These are phyloP conservation scores for Nakaseomyces nivariensis DNA, from an alignment of 1,139 yeast species.

Conservation along the genomic window DNA sequence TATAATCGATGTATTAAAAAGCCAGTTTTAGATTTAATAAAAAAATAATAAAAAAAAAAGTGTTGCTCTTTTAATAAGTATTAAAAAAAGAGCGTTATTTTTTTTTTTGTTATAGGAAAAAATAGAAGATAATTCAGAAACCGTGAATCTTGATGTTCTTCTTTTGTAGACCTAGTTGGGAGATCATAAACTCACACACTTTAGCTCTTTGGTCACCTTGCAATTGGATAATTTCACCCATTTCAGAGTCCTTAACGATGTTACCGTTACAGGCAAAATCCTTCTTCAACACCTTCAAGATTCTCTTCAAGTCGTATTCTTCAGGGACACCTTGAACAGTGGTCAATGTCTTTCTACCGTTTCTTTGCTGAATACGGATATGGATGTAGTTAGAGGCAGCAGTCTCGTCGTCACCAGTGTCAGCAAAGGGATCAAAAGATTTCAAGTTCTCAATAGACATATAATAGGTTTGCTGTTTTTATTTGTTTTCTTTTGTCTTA, in stretches of 20 bases:
- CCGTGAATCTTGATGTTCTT: slow-evolving; percentile 97
- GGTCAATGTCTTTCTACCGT: slow-evolving; percentile 97
- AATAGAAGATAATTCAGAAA: slow-evolving; percentile 37
- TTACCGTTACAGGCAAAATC: slow-evolving; percentile 99
- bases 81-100: too few species aligned
- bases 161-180: slow-evolving; percentile 84
- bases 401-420: slow-evolving; percentile 98
- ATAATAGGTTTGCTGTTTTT: slow-evolving; percentile 3
- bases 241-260: slow-evolving; percentile 90
- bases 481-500: not conserved
- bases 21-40: too few species aligned
- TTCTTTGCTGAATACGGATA: slow-evolving; percentile 98
- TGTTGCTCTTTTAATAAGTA: not conserved
- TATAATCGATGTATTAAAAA: too few species aligned
- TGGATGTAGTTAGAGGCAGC: slow-evolving; percentile 94
- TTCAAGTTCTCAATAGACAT: slow-evolving; percentile 90
- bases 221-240: slow-evolving; percentile 94
- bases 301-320: slow-evolving; percentile 91
- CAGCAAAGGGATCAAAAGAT: slow-evolving; percentile 99
- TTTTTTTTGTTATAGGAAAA: not conserved
- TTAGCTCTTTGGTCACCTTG: slow-evolving; percentile 99
- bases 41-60: too few species aligned
- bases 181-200: slow-evolving; percentile 85
- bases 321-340: slow-evolving; percentile 96
- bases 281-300: slow-evolving; percentile 87